phyloP scores from a whole-genome alignment of 805 yeast species.

The Kazachstania africana region DNA sequence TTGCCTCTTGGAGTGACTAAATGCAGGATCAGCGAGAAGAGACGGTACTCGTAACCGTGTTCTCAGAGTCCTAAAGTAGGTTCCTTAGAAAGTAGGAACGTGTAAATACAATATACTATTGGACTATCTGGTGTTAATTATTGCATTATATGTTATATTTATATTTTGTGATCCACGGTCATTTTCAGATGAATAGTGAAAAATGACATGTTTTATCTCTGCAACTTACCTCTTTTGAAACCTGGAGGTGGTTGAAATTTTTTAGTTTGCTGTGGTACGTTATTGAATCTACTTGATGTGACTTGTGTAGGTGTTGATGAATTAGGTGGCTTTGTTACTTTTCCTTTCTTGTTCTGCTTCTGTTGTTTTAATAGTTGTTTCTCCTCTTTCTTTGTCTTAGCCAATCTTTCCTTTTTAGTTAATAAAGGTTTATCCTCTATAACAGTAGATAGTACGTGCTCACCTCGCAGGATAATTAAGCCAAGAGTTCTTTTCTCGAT shows the following conservation, averaged over 20 bases:
- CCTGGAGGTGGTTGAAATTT: constrained; percentile 41
- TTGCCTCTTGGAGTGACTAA: too few relatives aligned
- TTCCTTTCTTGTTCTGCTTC: constrained; percentile 14
- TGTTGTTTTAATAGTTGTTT: constrained; percentile 26
- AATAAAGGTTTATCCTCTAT: constrained; percentile 47
- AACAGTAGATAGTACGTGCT: constrained; percentile 59
- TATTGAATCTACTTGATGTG: constrained; percentile 10
- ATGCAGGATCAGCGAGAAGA: too few relatives aligned
- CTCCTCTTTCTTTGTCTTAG: constrained; percentile 23
- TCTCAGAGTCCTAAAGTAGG: too few relatives aligned
- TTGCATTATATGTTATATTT: too few relatives aligned
- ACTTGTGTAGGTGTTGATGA: constrained; percentile 1
- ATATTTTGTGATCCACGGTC: too few relatives aligned
- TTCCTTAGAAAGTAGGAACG: too few relatives aligned
- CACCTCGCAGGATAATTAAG: constrained; percentile 76
- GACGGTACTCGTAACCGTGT: too few relatives aligned
- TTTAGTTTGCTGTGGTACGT: constrained; percentile 25
- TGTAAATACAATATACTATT: too few relatives aligned
- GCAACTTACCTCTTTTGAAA: constrained; percentile 24
- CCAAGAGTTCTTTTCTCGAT: constrained; percentile 74
- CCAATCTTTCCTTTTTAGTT: constrained; percentile 29
- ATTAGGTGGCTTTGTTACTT: background rate
- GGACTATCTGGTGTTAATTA: too few relatives aligned
- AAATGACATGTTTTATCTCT: too few relatives aligned
- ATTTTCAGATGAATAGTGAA: too few relatives aligned